Evolutionary conservation across 2,329 filamentous ascomycete species (phyloP).

Genomic region (Laburnicola sp.): DNA sequence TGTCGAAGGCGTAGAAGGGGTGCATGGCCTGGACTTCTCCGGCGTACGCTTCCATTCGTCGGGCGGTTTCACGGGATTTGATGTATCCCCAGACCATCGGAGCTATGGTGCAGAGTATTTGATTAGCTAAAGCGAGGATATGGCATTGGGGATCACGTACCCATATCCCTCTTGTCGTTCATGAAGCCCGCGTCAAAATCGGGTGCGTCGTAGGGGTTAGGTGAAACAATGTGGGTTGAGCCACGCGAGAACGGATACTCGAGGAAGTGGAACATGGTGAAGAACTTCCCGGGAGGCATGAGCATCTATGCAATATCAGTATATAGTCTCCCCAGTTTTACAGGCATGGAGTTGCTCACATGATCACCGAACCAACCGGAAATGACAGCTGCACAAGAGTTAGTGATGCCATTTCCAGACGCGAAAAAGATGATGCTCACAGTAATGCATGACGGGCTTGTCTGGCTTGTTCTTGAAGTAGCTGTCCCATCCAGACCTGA

Average conservation of each 20-base stretch:
- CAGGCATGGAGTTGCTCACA: slow-evolving; percentile 33
- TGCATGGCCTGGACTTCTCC: slow-evolving; percentile 68
- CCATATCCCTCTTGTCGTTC: slow-evolving; percentile 82
- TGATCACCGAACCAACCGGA: slow-evolving; percentile 55
- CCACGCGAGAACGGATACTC: slow-evolving; percentile 78
- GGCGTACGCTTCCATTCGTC: slow-evolving; percentile 76
- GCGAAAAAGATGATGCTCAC: slow-evolving; percentile 5
- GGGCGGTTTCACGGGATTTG: slow-evolving; percentile 77
- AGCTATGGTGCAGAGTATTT: slow-evolving; percentile 41
- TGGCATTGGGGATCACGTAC: neutral
- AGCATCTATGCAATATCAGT: slow-evolving; percentile 40
- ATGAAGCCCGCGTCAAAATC: slow-evolving; percentile 84
- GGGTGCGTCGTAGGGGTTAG: slow-evolving; percentile 72
- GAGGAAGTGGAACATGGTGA: slow-evolving; percentile 82
- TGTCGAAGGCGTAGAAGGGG: slow-evolving; percentile 73
- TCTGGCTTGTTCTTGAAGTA: slow-evolving; percentile 85
- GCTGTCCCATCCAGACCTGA: slow-evolving; percentile 73
- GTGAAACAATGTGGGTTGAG: slow-evolving; percentile 69
- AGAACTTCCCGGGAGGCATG: slow-evolving; percentile 77
- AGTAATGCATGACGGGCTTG: slow-evolving; percentile 87
- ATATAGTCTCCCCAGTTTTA: slow-evolving; percentile 39
- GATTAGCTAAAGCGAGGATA: neutral
- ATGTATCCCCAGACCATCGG: slow-evolving; percentile 81
- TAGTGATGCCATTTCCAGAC: neutral
- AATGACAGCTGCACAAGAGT: slow-evolving; percentile 58